Percentiles rank a stretch among this genome's conserved stretches.
Conservation (phyloP, 2,329 filamentous ascomycete genomes). For the Monosporascus sp. region DNA sequence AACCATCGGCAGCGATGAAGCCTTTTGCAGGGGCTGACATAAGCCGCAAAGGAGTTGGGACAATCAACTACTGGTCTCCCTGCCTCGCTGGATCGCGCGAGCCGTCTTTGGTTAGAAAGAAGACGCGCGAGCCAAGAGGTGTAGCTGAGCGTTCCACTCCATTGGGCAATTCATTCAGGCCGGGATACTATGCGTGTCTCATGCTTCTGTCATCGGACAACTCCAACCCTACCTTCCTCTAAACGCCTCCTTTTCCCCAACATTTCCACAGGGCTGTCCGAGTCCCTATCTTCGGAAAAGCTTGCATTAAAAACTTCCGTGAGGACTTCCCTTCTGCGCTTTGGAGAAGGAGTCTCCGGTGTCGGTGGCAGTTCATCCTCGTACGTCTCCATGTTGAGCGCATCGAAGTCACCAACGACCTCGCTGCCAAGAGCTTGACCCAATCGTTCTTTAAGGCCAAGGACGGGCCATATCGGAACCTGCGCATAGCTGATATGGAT, state of each 20-base stretch:
- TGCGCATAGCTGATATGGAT: slow-evolving; percentile 43
- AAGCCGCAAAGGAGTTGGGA: background rate
- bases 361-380: slow-evolving; percentile 26
- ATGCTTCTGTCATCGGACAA: slow-evolving; percentile 17
- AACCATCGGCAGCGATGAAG: background rate
- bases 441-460: slow-evolving; percentile 51
- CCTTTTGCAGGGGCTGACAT: background rate
- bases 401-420: slow-evolving; percentile 40
- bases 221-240: slow-evolving; percentile 22
- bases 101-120: background rate
- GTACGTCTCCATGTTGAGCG: slow-evolving; percentile 41
- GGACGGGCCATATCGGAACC: slow-evolving; percentile 49
- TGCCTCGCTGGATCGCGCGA: background rate
- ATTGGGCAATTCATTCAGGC: background rate
- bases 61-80: background rate
- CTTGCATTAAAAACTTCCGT: slow-evolving; percentile 26
- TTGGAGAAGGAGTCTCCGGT: slow-evolving; percentile 9
- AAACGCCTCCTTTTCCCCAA: slow-evolving; percentile 21
- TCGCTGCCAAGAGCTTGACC: slow-evolving; percentile 48
- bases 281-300: slow-evolving; percentile 25
- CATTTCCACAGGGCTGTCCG: slow-evolving; percentile 9
- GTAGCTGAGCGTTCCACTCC: too few species aligned
- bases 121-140: too few species aligned
- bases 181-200: background rate
- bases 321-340: slow-evolving; percentile 21